Conservation (phyloP, 2,329 filamentous ascomycete genomes). For the Lasiodiplodia sp. region DNA sequence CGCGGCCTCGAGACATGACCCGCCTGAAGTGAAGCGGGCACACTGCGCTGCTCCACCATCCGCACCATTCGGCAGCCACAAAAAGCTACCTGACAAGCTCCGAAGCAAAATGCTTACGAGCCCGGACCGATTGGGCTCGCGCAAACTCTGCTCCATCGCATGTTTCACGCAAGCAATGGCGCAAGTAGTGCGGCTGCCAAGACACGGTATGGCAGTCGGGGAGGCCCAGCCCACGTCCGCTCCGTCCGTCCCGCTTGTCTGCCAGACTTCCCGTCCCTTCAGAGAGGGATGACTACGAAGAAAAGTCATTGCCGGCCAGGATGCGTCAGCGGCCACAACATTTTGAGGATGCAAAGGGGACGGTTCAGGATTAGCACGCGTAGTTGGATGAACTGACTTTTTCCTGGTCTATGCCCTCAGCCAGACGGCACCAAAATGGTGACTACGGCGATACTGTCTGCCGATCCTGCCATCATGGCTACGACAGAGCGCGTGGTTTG, state of each 20-base stretch:
- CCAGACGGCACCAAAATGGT: background rate
- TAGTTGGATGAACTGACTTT: background rate
- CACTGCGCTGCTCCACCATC: background rate
- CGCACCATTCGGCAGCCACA: background rate
- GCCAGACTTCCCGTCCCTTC: background rate
- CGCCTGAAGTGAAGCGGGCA: background rate
- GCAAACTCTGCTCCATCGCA: background rate
- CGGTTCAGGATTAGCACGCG: background rate
- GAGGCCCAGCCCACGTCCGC: background rate
- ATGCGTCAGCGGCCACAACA: constrained; percentile 2
- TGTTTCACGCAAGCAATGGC: constrained; percentile 2
- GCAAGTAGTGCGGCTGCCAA: background rate
- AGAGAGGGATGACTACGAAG: background rate
- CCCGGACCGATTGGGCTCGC: background rate
- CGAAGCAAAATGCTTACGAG: background rate
- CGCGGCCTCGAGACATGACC: background rate
- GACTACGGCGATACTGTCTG: background rate
- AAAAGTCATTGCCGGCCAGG: constrained; percentile 13
- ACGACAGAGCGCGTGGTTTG: background rate
- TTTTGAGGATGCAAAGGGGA: background rate
- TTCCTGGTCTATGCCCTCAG: background rate
- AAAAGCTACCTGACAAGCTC: background rate
- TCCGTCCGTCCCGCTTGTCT: background rate
- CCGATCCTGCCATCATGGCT: background rate
- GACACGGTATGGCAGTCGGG: background rate